A percentile compares a stretch with the other conserved stretches of the same genome.
phyloP scores from a whole-genome alignment of 768 basidiomycete genomes.

The Fistulinella prunicolor region DNA sequence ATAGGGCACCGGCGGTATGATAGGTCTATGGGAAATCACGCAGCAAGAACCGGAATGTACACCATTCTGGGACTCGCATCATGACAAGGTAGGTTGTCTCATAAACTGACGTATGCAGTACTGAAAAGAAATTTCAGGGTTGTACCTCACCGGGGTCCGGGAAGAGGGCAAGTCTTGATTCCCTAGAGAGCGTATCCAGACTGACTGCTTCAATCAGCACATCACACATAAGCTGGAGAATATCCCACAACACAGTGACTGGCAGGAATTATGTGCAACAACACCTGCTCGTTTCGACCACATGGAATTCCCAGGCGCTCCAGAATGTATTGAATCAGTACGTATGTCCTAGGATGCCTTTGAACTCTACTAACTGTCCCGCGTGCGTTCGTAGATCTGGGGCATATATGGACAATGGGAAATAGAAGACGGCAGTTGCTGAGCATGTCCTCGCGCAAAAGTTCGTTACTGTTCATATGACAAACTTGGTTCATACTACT shows the following conservation, averaged over 20 bases:
- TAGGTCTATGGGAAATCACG: slow-evolving; percentile 28
- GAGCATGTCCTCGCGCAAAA: neutral
- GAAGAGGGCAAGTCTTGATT: slow-evolving; percentile 12
- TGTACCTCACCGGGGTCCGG: slow-evolving; percentile 24
- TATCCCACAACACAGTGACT: slow-evolving; percentile 24
- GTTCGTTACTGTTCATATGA: neutral
- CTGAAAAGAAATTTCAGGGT: slow-evolving; percentile 15
- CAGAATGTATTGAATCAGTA: slow-evolving; percentile 16
- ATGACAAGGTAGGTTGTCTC: slow-evolving; percentile 22
- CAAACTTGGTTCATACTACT: neutral
- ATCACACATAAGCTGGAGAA: slow-evolving; percentile 27
- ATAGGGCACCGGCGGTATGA: slow-evolving; percentile 19
- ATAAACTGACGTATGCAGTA: neutral
- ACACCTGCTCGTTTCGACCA: slow-evolving; percentile 28
- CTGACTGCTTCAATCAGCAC: slow-evolving; percentile 17
- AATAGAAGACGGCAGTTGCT: slow-evolving; percentile 20
- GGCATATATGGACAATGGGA: slow-evolving; percentile 29
- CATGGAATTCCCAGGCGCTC: slow-evolving; percentile 20
- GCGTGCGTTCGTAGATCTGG: slow-evolving; percentile 5
- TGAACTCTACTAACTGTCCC: neutral
- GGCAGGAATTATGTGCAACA: slow-evolving; percentile 34
- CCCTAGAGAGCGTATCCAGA: neutral
- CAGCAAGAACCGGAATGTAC: slow-evolving; percentile 27
- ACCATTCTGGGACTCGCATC: slow-evolving; percentile 23
- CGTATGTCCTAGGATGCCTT: neutral